These are phyloP conservation scores for Fusarium marasasianum DNA, from an alignment of 2,329 filamentous ascomycete species.

Conservation along the genomic window DNA sequence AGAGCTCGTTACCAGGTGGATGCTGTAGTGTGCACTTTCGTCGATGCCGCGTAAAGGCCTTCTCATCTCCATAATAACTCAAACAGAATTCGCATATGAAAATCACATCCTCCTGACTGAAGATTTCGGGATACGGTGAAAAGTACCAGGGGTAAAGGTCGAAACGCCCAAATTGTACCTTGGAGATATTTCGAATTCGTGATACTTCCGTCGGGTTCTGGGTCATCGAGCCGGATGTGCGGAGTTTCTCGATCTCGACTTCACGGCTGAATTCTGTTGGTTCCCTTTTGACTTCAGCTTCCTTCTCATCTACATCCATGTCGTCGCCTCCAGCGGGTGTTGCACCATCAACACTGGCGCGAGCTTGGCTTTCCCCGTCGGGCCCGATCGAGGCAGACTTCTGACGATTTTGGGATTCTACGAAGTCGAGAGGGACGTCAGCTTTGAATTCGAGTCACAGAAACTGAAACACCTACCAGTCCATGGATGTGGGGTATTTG, in stretches of 20 bases:
- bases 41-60: conserved; percentile 86
- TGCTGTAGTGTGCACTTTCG: conserved; percentile 91
- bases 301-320: conserved; percentile 64
- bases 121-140: conserved; percentile 91
- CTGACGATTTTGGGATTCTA: conserved; percentile 57
- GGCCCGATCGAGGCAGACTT: conserved; percentile 55
- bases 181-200: conserved; percentile 92
- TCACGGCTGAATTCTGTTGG: conserved; percentile 75
- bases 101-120: conserved; percentile 87
- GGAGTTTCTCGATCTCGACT: conserved; percentile 95
- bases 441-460: neutral
- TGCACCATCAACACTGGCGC: conserved; percentile 54
- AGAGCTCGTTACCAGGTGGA: conserved; percentile 97
- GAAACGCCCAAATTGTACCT: conserved; percentile 90
- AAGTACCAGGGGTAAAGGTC: conserved; percentile 99
- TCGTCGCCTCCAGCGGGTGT: conserved; percentile 60
- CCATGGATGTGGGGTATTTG: conserved; percentile 64
- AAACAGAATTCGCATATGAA: conserved; percentile 99
- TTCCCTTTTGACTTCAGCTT: conserved; percentile 57
- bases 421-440: conserved; percentile 51
- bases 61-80: conserved; percentile 85
- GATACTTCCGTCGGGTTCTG: conserved; percentile 98
- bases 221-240: conserved; percentile 96
- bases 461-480: conserved; percentile 44
- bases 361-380: conserved; percentile 57